A percentile compares a stretch with the other conserved stretches of the same genome.
phyloP scores from a whole-genome alignment of 2,329 filamentous ascomycete genomes.

The Samsoniella hepiali region DNA sequence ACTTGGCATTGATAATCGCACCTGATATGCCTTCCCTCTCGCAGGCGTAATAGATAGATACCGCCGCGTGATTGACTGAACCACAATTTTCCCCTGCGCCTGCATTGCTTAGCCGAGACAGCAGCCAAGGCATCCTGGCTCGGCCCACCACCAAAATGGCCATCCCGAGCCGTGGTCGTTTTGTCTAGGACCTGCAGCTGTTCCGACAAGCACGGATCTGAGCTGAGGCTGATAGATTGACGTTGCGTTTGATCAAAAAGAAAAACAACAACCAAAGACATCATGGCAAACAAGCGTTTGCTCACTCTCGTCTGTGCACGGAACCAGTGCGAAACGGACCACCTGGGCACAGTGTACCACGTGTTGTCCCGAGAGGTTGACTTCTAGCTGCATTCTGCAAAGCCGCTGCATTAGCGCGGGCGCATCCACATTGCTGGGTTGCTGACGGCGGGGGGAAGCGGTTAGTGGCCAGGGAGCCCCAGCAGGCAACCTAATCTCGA shows the following conservation, averaged over 20 bases:
- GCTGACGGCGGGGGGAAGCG: slow-evolving; percentile 6
- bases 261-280: too few species aligned
- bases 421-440: slow-evolving; percentile 13
- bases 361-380: neutral
- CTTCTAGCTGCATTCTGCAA: slow-evolving; percentile 12
- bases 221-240: neutral
- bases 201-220: neutral
- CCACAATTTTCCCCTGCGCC: neutral
- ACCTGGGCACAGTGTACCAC: neutral
- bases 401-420: slow-evolving; percentile 10
- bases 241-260: neutral
- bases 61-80: neutral
- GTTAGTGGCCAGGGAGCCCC: slow-evolving; percentile 5
- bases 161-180: neutral
- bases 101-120: neutral
- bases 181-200: neutral
- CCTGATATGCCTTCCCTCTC: neutral
- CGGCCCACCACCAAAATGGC: neutral
- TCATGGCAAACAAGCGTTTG: too few species aligned
- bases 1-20: slow-evolving; percentile 11
- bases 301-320: too few species aligned
- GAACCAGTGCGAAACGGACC: neutral
- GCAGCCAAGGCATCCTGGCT: neutral
- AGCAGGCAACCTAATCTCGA: slow-evolving; percentile 30
- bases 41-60: neutral